Evolutionary conservation across 2,329 filamentous ascomycete genomes (phyloP), one percentile per base, ranked within the genome.

Genomic region (Nothomitra cinnamomea): DNA sequence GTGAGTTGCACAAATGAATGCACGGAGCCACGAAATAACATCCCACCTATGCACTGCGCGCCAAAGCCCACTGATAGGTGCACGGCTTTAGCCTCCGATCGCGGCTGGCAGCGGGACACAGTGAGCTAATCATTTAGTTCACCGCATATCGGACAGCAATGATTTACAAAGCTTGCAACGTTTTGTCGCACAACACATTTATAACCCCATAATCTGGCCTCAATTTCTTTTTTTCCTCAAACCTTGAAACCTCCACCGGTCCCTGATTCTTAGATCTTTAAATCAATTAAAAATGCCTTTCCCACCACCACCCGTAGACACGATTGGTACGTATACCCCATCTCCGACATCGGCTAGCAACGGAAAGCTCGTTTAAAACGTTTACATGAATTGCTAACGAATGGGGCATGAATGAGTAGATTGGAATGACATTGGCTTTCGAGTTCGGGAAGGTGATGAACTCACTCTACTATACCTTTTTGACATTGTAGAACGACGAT

Each of bases 351-450:
- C 49, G 38, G 49, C n/a, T 32, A 32, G 28, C 28, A 32, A 5
- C 28, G 28, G 19, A 12, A 22, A n/a, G 38, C 8, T 4, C 42
- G 12, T 5, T 3, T 2, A 8, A 12, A 24, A 8, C 10, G 1
- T 45, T 24, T 12, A 45, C 8, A 40, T 55, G 54, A 51, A 48
- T 41, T 52, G 12, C 21, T 47, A 28, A 28, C 52, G n/a, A 40
- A 12, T 10, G 12, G 24, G 40, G n/a, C 22, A 21, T 10, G 10
- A 49, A 35, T 50, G 12, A 53, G 41, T 58, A 80, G 88, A 96
- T 75, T 96, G 90, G 90, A 79, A 77, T 67, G 84, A 95, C 63
- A 80, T 96, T 59, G 90, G 90, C 64, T 96, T 96, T 77, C 82
- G 82, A 64, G 83, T 95, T 61, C 85, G 87, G 60, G 88, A 95